Evolutionary conservation across 1,284 basidiomycete genomes (phyloP).

Genomic region (Cryptococcus amylolentus): DNA sequence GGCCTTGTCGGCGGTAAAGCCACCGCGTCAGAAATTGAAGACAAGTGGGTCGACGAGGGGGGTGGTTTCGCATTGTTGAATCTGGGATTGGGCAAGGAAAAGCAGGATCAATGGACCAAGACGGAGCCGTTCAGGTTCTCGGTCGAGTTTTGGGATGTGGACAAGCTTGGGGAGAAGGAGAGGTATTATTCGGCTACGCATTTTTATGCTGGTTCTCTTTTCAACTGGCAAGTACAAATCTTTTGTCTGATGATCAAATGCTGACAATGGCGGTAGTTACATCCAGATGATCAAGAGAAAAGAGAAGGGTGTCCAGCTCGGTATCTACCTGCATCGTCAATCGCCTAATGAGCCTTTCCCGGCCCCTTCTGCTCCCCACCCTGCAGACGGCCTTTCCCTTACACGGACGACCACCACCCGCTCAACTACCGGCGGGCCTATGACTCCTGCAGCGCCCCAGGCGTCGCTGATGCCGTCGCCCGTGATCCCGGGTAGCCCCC

Average conservation of each 20-base stretch:
- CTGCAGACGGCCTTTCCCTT: not conserved
- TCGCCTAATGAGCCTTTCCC: constrained; percentile 20
- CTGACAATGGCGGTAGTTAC: constrained; percentile 56
- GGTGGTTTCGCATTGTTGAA: constrained; percentile 10
- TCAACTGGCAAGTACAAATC: constrained; percentile 26
- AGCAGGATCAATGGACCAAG: constrained; percentile 41
- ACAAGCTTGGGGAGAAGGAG: constrained; percentile 75
- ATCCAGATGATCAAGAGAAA: constrained; percentile 77
- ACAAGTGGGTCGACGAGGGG: constrained; percentile 21
- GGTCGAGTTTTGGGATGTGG: constrained; percentile 87
- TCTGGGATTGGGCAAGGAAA: constrained; percentile 4
- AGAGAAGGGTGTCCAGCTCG: constrained; percentile 66
- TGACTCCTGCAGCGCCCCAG: not conserved
- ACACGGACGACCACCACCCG: not conserved
- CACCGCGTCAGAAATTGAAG: constrained; percentile 37
- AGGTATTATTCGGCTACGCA: constrained; percentile 55
- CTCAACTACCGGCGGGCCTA: not conserved
- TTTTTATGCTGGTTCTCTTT: constrained; percentile 50
- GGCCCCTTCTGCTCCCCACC: constrained; percentile 13
- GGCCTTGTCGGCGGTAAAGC: constrained; percentile 40
- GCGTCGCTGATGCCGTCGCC: constrained; percentile 8
- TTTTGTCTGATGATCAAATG: not conserved
- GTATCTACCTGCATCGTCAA: constrained; percentile 81
- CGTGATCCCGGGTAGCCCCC: constrained; percentile 5
- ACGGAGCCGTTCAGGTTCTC: constrained; percentile 69